Conservation (phyloP, 2,329 filamentous ascomycete genomes). For the Botrytis galanthina region DNA sequence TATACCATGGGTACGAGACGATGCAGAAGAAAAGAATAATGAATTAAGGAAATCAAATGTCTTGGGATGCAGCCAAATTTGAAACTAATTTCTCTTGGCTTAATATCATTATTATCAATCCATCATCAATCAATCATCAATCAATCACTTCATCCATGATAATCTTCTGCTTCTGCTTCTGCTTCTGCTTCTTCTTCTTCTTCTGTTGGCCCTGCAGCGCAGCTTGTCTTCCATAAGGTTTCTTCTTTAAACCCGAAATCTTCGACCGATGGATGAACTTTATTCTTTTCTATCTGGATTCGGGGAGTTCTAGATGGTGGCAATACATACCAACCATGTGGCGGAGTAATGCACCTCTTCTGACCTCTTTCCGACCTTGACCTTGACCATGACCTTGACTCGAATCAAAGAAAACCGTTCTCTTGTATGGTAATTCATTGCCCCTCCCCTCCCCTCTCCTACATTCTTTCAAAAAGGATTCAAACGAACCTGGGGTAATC, state of each 20-base stretch:
- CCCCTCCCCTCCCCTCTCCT: neutral
- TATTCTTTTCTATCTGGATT: neutral
- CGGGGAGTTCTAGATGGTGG: neutral
- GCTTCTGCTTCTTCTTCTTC: neutral
- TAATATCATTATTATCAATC: neutral
- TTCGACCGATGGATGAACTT: neutral
- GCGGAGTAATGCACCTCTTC: neutral
- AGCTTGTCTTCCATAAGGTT: neutral
- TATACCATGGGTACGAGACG: neutral
- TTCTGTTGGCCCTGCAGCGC: neutral
- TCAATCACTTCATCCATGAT: neutral
- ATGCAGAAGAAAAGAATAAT: neutral
- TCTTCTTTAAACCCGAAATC: neutral
- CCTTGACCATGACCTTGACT: neutral
- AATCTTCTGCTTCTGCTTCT: neutral
- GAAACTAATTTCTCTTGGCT: conserved; percentile 3
- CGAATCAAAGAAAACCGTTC: neutral
- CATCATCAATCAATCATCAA: neutral
- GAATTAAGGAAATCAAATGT: neutral
- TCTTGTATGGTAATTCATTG: neutral
- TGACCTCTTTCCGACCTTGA: neutral
- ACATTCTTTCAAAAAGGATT: neutral
- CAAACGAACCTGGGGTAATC: conserved; percentile 2
- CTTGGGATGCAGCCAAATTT: neutral
- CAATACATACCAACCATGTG: neutral